Evolutionary conservation across 2,329 filamentous ascomycete species (phyloP), one percentile per base, ranked within the genome.

Genomic region (Sclerotinia trifoliorum): DNA sequence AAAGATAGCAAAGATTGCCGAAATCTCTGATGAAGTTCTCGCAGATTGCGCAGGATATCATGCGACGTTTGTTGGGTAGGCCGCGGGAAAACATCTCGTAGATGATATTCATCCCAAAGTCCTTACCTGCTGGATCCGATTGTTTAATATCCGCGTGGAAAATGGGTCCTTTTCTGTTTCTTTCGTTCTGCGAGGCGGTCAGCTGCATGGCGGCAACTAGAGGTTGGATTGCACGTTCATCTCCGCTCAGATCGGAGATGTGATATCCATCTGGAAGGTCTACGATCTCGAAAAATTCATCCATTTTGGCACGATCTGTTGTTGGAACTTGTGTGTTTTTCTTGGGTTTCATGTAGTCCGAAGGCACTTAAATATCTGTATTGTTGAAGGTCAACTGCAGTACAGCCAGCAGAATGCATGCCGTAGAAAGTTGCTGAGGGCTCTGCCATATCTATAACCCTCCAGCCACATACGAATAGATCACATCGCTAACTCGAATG

Each of bases 281-380:
- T 46, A 67, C 5, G 35, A 63, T 54, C n/a, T 63, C 65, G n/a
- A 55, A 67, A 8, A 24, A 39, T 11, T 67, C 65, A 15, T 67
- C 57, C 65, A 67, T 67, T 7, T 35, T 48, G 39, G 35, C 11
- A 21, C 17, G 3, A 10, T 51, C 5, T 51, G 13, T 35, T 19
- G n/a, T 51, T 6, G 35, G 2, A 0, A 51, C 2, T 11, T 11
- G 26, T 15, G 29, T 39, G 21, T 19, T 19, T 26, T 21, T 26
- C 32, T 26, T 63, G n/a, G 29, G 5, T 11, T 51, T n/a, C 29
- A 19, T 3, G 24, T 26, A 5, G 3, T 19, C 1, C 15, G 0
- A 1, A 51, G 19, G 5, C 15, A 2, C 32, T 39, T 52, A 26
- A 62, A 3, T 63, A 26, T n/a, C n/a, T 13, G 7, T 19, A 51